Evolutionary conservation across 306 rosid species (phyloP), one percentile per base, ranked within the genome.

Genomic region (Lathyrus sativus): DNA sequence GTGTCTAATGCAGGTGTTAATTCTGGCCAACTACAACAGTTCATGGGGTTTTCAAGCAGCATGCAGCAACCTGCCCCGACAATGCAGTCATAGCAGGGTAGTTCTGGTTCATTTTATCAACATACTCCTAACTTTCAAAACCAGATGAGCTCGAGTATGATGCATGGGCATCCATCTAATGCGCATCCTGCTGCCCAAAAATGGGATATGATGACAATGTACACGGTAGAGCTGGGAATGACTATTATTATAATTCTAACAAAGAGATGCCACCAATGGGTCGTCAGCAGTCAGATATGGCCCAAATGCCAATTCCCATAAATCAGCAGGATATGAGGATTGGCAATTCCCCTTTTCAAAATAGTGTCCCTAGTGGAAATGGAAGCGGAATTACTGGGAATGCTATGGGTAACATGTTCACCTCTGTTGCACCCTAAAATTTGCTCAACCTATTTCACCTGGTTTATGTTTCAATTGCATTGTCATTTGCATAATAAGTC

Each of bases 271-370:
- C 87, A 9, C 4, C 74, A 31, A 22, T 71, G 42, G 86, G 84
- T 74, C 82, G 83, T 59, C 93, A 79, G 78, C 97, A 85, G 70
- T 89, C 95, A 18, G 84, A 84, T 89, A 82, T 87, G 74, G 72
- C 95, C 55, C 85, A 85, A 44, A 76, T 90, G 69, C 87, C 99
- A 2, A 62, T 80, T 66, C 55, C 95, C n/a, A n/a, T n/a, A n/a
- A n/a, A n/a, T n/a, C n/a, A n/a, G n/a, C n/a, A n/a, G n/a, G n/a
- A n/a, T n/a, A n/a, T n/a, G n/a, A n/a, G n/a, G n/a, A n/a, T n/a
- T n/a, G n/a, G n/a, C n/a, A n/a, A n/a, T n/a, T n/a, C n/a, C n/a
- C n/a, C n/a, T n/a, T n/a, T n/a, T n/a, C n/a, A n/a, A n/a, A n/a
- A n/a, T n/a, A n/a, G n/a, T n/a, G n/a, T n/a, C n/a, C n/a, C n/a